A percentile compares a stretch with the other conserved stretches of the same genome.
phyloP scores from a whole-genome alignment of 225 moss, liverwort and hornwort species.

The Straminergon stramineum region DNA sequence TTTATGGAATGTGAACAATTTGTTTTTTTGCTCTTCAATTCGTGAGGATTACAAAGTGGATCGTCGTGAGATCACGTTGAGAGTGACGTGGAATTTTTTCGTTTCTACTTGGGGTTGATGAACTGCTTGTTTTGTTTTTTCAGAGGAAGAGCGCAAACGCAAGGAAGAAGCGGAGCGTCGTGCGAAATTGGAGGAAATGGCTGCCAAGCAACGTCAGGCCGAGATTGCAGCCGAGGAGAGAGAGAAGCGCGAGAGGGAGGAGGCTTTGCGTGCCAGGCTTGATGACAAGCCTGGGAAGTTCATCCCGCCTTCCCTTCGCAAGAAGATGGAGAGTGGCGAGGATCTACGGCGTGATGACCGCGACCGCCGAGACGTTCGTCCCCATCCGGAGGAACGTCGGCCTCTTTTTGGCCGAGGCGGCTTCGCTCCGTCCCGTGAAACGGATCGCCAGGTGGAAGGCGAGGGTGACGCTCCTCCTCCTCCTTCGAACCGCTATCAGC shows the following conservation, averaged over 20 bases:
- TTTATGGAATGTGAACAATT: background rate
- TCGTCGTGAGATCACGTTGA: background rate
- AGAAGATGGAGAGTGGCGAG: constrained; percentile 43
- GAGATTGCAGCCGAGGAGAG: constrained; percentile 88
- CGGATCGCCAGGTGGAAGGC: constrained; percentile 30
- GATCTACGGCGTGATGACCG: constrained; percentile 33
- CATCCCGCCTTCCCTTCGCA: constrained; percentile 66
- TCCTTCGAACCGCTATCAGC: constrained; percentile 32
- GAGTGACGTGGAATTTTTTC: too few species aligned
- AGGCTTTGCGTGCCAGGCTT: constrained; percentile 34
- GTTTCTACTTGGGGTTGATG: background rate
- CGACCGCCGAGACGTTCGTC: constrained; percentile 31
- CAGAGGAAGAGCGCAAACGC: constrained; percentile 80
- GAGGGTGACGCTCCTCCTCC: constrained; percentile 23
- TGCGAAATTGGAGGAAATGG: constrained; percentile 73
- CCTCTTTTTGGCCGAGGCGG: constrained; percentile 11
- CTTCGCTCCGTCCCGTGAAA: constrained; percentile 10
- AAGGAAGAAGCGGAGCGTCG: constrained; percentile 80
- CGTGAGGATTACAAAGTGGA: background rate
- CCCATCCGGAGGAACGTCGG: constrained; percentile 29
- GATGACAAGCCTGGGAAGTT: constrained; percentile 62
- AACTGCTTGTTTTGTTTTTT: background rate
- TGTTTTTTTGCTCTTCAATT: background rate
- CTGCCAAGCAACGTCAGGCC: constrained; percentile 73
- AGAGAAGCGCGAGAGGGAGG: constrained; percentile 70